Conservation (phyloP, 352 stramenopile species). For the Thalassiosira hispida region DNA sequence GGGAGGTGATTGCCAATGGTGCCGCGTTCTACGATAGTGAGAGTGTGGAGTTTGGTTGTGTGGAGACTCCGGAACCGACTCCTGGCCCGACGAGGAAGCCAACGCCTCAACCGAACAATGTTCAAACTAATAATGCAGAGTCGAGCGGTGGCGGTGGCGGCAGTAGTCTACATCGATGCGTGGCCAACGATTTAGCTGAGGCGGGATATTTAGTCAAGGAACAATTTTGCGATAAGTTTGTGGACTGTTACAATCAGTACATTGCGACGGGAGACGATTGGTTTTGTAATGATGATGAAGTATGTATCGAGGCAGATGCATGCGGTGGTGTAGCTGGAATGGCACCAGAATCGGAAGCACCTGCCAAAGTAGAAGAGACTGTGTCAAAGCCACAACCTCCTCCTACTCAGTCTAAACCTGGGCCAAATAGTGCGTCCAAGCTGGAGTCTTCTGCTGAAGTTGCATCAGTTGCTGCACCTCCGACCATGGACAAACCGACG, state of each 20-base stretch:
- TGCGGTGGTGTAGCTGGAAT: conserved; percentile 1
- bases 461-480: not conserved
- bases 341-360: not conserved
- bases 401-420: not conserved
- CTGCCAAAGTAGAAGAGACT: not conserved
- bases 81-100: not conserved
- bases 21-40: conserved; percentile 44
- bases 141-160: not conserved
- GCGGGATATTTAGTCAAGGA: conserved; percentile 28
- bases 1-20: conserved; percentile 17
- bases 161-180: conserved; percentile 22
- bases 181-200: conserved; percentile 19
- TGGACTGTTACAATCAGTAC: conserved; percentile 49
- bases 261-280: conserved; percentile 47
- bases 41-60: conserved; percentile 27
- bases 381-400: not conserved
- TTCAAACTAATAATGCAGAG: not conserved
- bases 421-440: not conserved
- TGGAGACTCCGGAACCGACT: not conserved
- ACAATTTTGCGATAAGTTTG: conserved; percentile 28
- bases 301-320: conserved; percentile 20
- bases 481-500: not conserved
- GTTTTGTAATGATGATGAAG: conserved; percentile 36
- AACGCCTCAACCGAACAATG: not conserved
- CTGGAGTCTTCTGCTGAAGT: not conserved